phyloP scores from a whole-genome alignment of 495 filamentous ascomycete genomes.

The Hyaloscypha variabilis region DNA sequence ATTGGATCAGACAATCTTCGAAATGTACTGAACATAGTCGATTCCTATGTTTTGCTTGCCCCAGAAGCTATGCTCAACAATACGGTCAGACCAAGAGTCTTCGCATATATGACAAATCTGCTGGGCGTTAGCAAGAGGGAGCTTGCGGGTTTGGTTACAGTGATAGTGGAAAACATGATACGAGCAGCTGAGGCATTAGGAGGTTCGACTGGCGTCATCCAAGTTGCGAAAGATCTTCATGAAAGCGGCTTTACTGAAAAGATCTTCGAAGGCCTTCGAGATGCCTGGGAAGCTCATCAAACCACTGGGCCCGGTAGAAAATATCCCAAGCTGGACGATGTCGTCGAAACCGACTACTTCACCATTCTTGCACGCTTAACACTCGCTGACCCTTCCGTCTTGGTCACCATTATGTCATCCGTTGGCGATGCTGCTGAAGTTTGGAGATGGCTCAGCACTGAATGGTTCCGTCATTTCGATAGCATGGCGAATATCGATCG shows the following conservation, averaged over 20 bases:
- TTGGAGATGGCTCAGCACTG: conserved; percentile 73
- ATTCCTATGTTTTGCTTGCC: conserved; percentile 78
- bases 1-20: conserved; percentile 70
- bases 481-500: conserved; percentile 72
- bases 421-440: conserved; percentile 46
- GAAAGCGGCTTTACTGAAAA: conserved; percentile 65
- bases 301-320: conserved; percentile 75
- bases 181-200: conserved; percentile 69
- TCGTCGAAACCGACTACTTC: conserved; percentile 82
- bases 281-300: conserved; percentile 70
- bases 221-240: conserved; percentile 70
- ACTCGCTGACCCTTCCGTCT: conserved; percentile 65
- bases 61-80: conserved; percentile 74
- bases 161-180: conserved; percentile 71
- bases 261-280: conserved; percentile 70
- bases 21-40: conserved; percentile 70
- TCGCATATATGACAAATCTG: conserved; percentile 61
- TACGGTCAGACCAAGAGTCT: conserved; percentile 54
- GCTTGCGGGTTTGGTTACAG: conserved; percentile 64
- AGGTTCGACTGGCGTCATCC: conserved; percentile 62
- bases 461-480: conserved; percentile 90
- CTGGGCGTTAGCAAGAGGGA: conserved; percentile 64
- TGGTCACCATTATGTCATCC: conserved; percentile 58
- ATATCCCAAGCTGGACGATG: conserved; percentile 60
- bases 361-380: conserved; percentile 79